phyloP scores from a whole-genome alignment of 2,329 filamentous ascomycete species.

The Myriosclerotinia duriaeana region DNA sequence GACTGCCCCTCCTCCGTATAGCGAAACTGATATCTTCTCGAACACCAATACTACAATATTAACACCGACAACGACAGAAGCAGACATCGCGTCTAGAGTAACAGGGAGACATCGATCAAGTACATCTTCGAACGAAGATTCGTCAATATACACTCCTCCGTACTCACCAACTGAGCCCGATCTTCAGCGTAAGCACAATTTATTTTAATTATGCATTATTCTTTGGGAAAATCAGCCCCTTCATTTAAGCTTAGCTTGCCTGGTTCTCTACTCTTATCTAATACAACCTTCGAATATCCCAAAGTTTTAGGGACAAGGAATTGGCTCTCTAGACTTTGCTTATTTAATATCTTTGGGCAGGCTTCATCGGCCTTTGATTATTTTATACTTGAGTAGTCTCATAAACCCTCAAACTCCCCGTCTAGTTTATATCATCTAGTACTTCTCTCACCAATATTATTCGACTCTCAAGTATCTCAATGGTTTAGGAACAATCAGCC shows the following conservation, averaged over 20 bases:
- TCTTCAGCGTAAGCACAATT: constrained; percentile 26
- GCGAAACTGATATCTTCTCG: constrained; percentile 57
- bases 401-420: too few species aligned
- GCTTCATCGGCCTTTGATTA: not conserved
- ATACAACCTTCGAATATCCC: not conserved
- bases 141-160: constrained; percentile 36
- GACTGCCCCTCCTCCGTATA: constrained; percentile 54
- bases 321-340: not conserved
- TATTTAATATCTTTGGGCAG: not conserved
- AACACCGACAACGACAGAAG: constrained; percentile 35
- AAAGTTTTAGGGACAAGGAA: not conserved
- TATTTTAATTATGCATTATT: constrained; percentile 19
- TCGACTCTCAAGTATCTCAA: constrained; percentile 20
- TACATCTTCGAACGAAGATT: constrained; percentile 31
- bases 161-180: constrained; percentile 32
- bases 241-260: not conserved
- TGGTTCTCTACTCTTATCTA: not conserved
- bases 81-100: constrained; percentile 43
- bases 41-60: constrained; percentile 39
- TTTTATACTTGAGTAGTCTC: not conserved
- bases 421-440: not conserved
- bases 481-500: not conserved
- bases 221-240: not conserved
- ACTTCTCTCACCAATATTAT: not conserved
- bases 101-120: constrained; percentile 26